Conservation (phyloP, 2,329 filamentous ascomycete species). For the Scytalidium lignicola region DNA sequence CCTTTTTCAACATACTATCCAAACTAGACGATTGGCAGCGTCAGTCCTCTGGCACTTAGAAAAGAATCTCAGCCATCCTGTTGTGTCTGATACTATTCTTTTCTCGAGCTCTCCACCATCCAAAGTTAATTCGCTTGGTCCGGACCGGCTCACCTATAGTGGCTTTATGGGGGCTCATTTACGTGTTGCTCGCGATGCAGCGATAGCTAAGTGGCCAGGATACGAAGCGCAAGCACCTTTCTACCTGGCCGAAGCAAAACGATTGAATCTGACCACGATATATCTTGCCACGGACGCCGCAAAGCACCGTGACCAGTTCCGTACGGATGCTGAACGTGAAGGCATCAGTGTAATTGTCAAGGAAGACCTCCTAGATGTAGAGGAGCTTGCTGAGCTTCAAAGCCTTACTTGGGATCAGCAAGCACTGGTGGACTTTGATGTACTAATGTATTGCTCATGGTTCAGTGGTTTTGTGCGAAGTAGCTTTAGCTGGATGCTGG, state of each 20-base stretch:
- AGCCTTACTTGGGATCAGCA: slow-evolving; percentile 43
- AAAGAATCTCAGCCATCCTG: slow-evolving; percentile 16
- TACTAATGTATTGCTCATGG: slow-evolving; percentile 37
- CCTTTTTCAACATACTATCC: slow-evolving; percentile 17
- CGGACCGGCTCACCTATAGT: neutral
- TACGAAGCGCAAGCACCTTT: slow-evolving; percentile 29
- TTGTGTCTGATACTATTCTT: slow-evolving; percentile 24
- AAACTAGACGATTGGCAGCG: slow-evolving; percentile 22
- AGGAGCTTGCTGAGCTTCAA: slow-evolving; percentile 30
- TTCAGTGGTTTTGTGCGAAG: slow-evolving; percentile 40
- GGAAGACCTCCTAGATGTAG: slow-evolving; percentile 34
- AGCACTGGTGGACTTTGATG: slow-evolving; percentile 45
- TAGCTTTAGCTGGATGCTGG: slow-evolving; percentile 41
- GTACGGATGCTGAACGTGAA: slow-evolving; percentile 27
- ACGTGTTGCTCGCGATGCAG: slow-evolving; percentile 30
- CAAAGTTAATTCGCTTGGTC: neutral
- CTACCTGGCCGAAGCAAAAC: slow-evolving; percentile 28
- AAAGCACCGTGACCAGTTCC: slow-evolving; percentile 32
- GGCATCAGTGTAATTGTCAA: slow-evolving; percentile 38
- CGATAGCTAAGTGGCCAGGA: slow-evolving; percentile 27
- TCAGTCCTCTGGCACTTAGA: slow-evolving; percentile 27
- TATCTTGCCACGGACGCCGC: slow-evolving; percentile 38
- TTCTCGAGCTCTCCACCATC: neutral
- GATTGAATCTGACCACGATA: slow-evolving; percentile 21
- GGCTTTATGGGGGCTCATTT: slow-evolving; percentile 35